These are phyloP conservation scores for Phytophthora cactorum DNA, from an alignment of 352 stramenopile species.

Conservation along the genomic window DNA sequence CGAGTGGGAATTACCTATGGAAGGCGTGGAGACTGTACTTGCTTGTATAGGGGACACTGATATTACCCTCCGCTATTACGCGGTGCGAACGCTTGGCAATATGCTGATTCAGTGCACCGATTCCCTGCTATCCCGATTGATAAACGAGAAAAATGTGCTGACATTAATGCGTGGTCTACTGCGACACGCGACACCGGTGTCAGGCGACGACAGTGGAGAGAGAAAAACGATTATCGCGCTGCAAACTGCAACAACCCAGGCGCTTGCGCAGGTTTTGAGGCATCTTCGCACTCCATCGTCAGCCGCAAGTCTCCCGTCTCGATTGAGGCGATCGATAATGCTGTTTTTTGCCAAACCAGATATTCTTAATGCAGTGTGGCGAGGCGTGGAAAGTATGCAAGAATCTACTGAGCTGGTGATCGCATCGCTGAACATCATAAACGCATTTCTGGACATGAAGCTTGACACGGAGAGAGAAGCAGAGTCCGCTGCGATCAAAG, in stretches of 20 bases:
- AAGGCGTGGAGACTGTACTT: constrained; percentile 44
- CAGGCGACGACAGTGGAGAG: constrained; percentile 10
- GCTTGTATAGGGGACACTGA: constrained; percentile 48
- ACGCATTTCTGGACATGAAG: constrained; percentile 63
- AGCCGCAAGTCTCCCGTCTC: constrained; percentile 24
- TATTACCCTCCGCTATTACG: constrained; percentile 56
- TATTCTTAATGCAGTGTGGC: constrained; percentile 51
- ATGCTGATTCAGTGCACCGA: constrained; percentile 60
- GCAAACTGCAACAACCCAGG: constrained; percentile 51
- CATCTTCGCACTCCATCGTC: constrained; percentile 47
- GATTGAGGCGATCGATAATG: constrained; percentile 41
- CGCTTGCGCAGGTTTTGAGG: constrained; percentile 59
- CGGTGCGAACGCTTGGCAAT: constrained; percentile 63
- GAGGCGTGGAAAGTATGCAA: constrained; percentile 29
- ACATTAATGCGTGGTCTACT: constrained; percentile 41
- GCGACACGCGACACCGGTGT: constrained; percentile 10
- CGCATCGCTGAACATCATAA: constrained; percentile 72
- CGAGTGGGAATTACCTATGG: constrained; percentile 42
- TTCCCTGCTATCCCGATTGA: constrained; percentile 35
- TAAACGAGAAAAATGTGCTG: constrained; percentile 53
- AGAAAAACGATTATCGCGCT: constrained; percentile 24
- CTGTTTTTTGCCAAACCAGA: constrained; percentile 45
- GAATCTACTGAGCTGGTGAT: constrained; percentile 42
- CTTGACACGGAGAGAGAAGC: constrained; percentile 29
- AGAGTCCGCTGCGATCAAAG: constrained; percentile 38